These are phyloP conservation scores for Pseudozyma sp. DNA, from an alignment of 1,284 basidiomycete species.

Conservation along the genomic window DNA sequence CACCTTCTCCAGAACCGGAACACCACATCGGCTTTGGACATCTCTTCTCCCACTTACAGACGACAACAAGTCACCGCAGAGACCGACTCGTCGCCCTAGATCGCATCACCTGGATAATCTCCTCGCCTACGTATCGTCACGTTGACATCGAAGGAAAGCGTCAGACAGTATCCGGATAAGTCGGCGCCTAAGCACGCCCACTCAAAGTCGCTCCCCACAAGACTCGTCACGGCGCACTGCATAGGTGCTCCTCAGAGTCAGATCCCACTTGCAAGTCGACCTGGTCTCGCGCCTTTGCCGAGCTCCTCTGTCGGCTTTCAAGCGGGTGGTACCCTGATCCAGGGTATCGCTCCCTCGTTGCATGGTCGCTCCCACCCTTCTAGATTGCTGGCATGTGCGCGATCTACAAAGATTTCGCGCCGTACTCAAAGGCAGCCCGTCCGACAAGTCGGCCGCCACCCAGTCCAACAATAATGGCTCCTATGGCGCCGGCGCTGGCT, in stretches of 20 bases:
- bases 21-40: too few relatives aligned
- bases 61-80: too few relatives aligned
- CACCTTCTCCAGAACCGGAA: too few relatives aligned
- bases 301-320: constrained; percentile 29
- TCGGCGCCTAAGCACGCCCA: background rate
- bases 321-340: constrained; percentile 46
- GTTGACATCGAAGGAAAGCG: too few relatives aligned
- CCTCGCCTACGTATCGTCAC: too few relatives aligned
- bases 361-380: constrained; percentile 59
- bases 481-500: constrained; percentile 9
- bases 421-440: constrained; percentile 56
- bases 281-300: constrained; percentile 25
- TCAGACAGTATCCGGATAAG: too few relatives aligned
- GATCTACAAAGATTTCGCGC: constrained; percentile 62
- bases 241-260: constrained; percentile 23
- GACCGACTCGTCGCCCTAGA: too few relatives aligned
- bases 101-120: too few relatives aligned
- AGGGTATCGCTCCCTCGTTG: constrained; percentile 48
- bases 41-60: too few relatives aligned
- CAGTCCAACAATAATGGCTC: constrained; percentile 24
- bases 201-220: background rate
- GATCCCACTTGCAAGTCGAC: constrained; percentile 41
- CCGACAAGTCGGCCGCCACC: constrained; percentile 36
- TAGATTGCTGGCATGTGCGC: constrained; percentile 66
- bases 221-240: constrained; percentile 17